Base-by-base conservation (phyloP, 1,284 basidiomycete species). In the Clitocybe nebularis region DNA sequence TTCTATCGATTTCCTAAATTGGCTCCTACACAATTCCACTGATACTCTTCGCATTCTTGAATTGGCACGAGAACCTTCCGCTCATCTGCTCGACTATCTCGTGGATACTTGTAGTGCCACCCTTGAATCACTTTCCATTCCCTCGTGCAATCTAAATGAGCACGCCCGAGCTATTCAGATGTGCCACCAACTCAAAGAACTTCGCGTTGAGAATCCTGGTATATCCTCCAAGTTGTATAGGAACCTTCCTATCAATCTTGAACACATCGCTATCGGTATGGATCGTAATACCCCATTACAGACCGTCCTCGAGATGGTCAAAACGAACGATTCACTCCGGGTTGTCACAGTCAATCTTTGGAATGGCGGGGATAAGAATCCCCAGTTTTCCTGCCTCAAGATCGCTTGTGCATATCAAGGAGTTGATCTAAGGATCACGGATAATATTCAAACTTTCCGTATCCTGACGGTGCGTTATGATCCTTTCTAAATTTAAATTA, bases 1-100 rank as follows among this genome's bases (percentile, higher is more conserved):
- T 13, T 72, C 75, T 0, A 54, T 75, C 36, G 78, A 81, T 34
- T 79, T 84, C 60, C 63, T 82, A 49, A 66, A 71, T 33, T 85
- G 82, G 82, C 74, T 87, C 39, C 72, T 85, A n/a, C 69, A 75
- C 51, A 68, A 72, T 44, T 80, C 79, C 26, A 51, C 56, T 19
- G 58, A 58, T 25, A 68, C 68, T n/a, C 64, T 85, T 41, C 67
- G 66, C 41, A 57, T 63, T 21, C 64, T 85, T 41, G 75, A 81
- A 44, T 61, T 85, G 40, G 74, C 74, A 41, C 70, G 79, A 44
- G 75, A 83, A 46, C 77, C 80, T 2, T 67, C 72, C 28, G 47
- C 61, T 2, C 69, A 74, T 11, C 54, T 79, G 37, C 63, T 86
- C 35, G 71, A 80, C 41, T 67, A 71, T 51, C 56, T 85, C 41